Evolutionary conservation across 306 rosid genomes (phyloP).

Genomic region (Malus sylvestris): DNA sequence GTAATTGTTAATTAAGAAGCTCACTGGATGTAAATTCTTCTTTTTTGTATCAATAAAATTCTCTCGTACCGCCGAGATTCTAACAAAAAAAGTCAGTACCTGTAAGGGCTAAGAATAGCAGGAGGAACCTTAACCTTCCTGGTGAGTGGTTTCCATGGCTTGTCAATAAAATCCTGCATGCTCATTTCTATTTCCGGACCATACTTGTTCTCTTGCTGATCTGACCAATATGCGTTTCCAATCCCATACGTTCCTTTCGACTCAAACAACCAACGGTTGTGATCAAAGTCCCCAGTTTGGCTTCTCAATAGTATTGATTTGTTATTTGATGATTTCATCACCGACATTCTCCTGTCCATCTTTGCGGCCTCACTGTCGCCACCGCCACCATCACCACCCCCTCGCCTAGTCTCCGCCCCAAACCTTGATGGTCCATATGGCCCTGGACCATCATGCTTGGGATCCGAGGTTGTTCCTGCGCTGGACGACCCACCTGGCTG

Average conservation of each 20-base stretch:
- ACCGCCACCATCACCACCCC: not conserved
- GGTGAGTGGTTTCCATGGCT: constrained; percentile 86
- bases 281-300: constrained; percentile 83
- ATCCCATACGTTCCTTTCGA: constrained; percentile 75
- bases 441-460: constrained; percentile 29
- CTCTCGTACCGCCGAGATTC: too few species aligned
- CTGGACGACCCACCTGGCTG: constrained; percentile 32
- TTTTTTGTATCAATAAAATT: too few species aligned
- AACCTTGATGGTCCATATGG: constrained; percentile 11
- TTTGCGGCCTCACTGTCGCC: constrained; percentile 24
- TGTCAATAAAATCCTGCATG: constrained; percentile 71
- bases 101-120: constrained; percentile 69
- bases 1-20: not conserved
- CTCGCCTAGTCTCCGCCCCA: constrained; percentile 15
- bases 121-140: constrained; percentile 52
- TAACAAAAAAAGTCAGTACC: constrained; percentile 19
- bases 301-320: constrained; percentile 70
- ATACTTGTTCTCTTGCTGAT: constrained; percentile 41
- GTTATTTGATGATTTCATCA: constrained; percentile 45
- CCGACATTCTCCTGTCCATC: constrained; percentile 57
- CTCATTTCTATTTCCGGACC: constrained; percentile 41
- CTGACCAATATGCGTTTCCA: constrained; percentile 73
- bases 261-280: constrained; percentile 82
- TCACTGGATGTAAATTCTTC: not conserved
- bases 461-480: constrained; percentile 12